Base-by-base conservation (phyloP, 139 green algal species). In the Chlorella sp. region DNA sequence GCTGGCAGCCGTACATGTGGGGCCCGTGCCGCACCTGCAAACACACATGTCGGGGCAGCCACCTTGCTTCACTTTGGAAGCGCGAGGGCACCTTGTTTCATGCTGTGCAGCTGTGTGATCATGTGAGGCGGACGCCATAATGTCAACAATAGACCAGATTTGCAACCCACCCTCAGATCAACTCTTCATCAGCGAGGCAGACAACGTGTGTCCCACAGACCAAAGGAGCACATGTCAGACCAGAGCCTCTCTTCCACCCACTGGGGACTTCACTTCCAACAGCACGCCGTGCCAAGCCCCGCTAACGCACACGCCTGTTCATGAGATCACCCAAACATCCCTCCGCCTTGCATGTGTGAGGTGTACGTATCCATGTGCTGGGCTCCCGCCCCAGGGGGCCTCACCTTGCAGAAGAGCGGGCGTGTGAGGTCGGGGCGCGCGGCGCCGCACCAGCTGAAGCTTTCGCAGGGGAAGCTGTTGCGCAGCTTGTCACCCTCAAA, bases 11-110 rank as follows among this genome's bases (percentile, higher is more conserved):
- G 75, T 98, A 97, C 73, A 94, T 90, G 88, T 94, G 87, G 34
- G 96, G 96, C 11, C 97, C 97, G 86, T 99, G 97, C 1, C 97
- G 92, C 3, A 88, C 83, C 83, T 87, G 83, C 83, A 66, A 2
- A 85, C 28, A 14, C 48, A 85, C 30, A 22, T 16, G 75, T 12
- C 48, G 75, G 36, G 75, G 12, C 78, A 83, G 21, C n/a, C n/a
- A n/a, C n/a, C n/a, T n/a, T n/a, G n/a, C n/a, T n/a, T n/a, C n/a
- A n/a, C n/a, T n/a, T n/a, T n/a, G n/a, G n/a, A n/a, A n/a, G n/a
- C n/a, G n/a, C n/a, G n/a, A n/a, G n/a, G n/a, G n/a, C n/a, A n/a
- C n/a, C n/a, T n/a, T n/a, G n/a, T n/a, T n/a, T n/a, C n/a, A n/a
- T n/a, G n/a, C n/a, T n/a, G n/a, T n/a, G n/a, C n/a, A n/a, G n/a